Base-by-base conservation (phyloP, 352 stramenopile species). In the Phytophthora pinifolia region DNA sequence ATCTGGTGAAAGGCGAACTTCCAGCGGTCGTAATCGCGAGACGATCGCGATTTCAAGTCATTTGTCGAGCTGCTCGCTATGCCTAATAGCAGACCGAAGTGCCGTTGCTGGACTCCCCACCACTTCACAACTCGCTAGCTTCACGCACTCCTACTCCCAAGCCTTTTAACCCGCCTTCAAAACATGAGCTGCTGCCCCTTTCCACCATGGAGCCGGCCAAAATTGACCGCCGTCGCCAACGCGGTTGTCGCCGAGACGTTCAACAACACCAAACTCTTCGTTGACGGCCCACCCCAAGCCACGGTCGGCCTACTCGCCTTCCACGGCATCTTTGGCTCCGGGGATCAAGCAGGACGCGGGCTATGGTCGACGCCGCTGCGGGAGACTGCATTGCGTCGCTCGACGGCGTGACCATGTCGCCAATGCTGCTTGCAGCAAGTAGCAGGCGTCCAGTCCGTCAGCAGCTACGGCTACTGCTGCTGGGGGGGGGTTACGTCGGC, bases 401-500 rank as follows among this genome's bases (percentile, higher is more conserved):
- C 1, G 39, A 68, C 9, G 46, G 55, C 18, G 33, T 30, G 9
- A 31, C 10, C 54, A 62, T n/a, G 33, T 62, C 2, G 45, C 46
- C 25, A 36, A 63, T 22, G 39, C 47, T 67, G 64, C 17, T 41
- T 79, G 6, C 9, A 65, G 34, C 45, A 56, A 44, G 62, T 70
- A 31, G 54, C 36, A 18, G 38, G 47, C 3, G 70, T 70, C 2
- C 6, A 57, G 17, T 33, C 39, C 33, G 58, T 79, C 32, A 59
- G 42, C 39, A 72, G 39, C 38, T 74, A 74, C 37, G 70, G 65
- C 45, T 76, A 79, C 52, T 79, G 70, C 46, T 76, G n/a, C n/a
- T n/a, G n/a, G n/a, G 62, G 62, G 62, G 70, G 6, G 30, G 37
- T 5, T 79, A 65, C 39, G 17, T 72, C 17, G 66, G 66, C 1